Evolutionary conservation across 306 rosid species (phyloP).

Genomic region (Styphnolobium japonicum): DNA sequence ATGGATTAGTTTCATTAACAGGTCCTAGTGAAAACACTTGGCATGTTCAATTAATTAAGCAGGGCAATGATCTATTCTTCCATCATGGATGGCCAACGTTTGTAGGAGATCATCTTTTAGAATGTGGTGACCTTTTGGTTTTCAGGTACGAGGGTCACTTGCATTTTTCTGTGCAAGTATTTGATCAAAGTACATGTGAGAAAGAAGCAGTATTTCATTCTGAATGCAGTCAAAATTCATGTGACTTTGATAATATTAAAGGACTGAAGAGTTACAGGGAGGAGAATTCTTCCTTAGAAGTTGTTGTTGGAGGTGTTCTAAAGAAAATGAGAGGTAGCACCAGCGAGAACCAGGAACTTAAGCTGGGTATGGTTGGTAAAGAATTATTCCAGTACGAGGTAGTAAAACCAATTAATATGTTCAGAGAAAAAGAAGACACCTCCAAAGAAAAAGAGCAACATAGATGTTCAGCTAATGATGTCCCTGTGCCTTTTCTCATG

Average conservation of each 20-base stretch:
- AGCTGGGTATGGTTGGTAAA: constrained; percentile 22
- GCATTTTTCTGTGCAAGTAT: constrained; percentile 70
- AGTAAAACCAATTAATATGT: constrained; percentile 34
- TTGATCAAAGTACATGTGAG: constrained; percentile 80
- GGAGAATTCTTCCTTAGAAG: constrained; percentile 44
- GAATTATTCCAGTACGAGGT: constrained; percentile 34
- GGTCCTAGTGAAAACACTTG: constrained; percentile 85
- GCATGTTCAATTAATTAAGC: constrained; percentile 57
- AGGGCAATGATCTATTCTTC: constrained; percentile 55
- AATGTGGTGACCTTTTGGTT: constrained; percentile 80
- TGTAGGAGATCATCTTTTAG: constrained; percentile 64
- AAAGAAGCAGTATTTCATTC: constrained; percentile 76
- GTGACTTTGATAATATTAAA: constrained; percentile 14
- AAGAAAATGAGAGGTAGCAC: constrained; percentile 57
- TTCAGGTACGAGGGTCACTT: constrained; percentile 74
- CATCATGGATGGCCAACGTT: constrained; percentile 74
- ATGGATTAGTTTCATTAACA: constrained; percentile 53
- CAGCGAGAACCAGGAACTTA: constrained; percentile 36
- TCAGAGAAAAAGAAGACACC: constrained; percentile 42
- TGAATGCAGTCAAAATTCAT: constrained; percentile 50
- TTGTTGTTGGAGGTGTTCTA: constrained; percentile 33
- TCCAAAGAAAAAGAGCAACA: too few species aligned
- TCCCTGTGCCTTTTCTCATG: constrained; percentile 30
- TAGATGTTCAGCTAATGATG: constrained; percentile 26
- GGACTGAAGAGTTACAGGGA: constrained; percentile 38